Conservation (phyloP, 2,329 filamentous ascomycete genomes). For the Colletotrichum tanaceti region DNA sequence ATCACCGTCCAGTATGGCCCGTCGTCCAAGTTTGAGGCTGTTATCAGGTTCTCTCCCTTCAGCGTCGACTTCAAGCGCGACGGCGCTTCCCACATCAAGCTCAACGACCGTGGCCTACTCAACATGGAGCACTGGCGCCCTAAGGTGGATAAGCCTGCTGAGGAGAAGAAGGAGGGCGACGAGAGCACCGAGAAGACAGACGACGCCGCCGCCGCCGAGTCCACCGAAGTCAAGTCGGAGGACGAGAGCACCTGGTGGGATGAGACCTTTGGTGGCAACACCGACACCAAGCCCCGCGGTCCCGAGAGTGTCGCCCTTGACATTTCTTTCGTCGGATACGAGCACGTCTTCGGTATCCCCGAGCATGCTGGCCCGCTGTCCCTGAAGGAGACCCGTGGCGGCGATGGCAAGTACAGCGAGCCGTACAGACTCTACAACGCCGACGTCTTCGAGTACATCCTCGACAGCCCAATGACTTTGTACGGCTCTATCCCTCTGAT, state of each 20-base stretch:
- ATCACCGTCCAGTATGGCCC: constrained; percentile 85
- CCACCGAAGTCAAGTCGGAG: constrained; percentile 57
- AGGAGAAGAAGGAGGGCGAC: constrained; percentile 66
- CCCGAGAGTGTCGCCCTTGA: constrained; percentile 93
- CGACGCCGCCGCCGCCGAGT: constrained; percentile 51
- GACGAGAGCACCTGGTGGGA: constrained; percentile 98
- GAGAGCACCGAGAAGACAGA: constrained; percentile 45
- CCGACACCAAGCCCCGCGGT: constrained; percentile 92
- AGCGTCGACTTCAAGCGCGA: constrained; percentile 87
- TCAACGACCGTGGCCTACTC: constrained; percentile 90
- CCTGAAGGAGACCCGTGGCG: constrained; percentile 89
- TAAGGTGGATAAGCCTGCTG: constrained; percentile 74
- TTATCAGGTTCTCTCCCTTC: constrained; percentile 87
- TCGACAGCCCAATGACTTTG: constrained; percentile 97
- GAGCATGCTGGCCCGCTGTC: constrained; percentile 92
- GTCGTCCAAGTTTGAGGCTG: constrained; percentile 79
- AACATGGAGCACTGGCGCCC: constrained; percentile 97
- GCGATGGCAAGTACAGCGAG: constrained; percentile 84
- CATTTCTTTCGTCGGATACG: constrained; percentile 91
- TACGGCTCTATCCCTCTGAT: constrained; percentile 98
- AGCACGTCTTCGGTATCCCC: constrained; percentile 93
- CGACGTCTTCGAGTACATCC: constrained; percentile 97
- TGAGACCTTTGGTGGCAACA: constrained; percentile 94
- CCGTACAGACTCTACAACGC: constrained; percentile 96
- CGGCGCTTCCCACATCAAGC: constrained; percentile 81